These are phyloP conservation scores for Volvox africanus DNA, from an alignment of 139 green algal species.

Conservation along the genomic window DNA sequence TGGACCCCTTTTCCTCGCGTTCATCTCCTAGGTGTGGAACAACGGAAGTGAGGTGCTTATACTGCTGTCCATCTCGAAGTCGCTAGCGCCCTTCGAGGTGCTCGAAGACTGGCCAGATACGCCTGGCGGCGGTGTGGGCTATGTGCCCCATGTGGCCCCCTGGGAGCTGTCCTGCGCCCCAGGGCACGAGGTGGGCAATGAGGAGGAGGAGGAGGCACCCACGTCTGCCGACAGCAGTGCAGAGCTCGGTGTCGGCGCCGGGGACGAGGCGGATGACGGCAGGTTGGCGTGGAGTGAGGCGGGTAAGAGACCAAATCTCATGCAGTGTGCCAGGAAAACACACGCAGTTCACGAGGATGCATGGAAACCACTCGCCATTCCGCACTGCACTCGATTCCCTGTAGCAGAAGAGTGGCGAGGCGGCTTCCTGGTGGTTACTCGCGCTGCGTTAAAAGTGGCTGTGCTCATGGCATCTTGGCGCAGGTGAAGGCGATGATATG, in stretches of 20 bases:
- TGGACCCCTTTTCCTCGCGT: background rate
- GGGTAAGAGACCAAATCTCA: background rate
- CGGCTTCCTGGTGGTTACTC: background rate
- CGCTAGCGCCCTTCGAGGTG: background rate
- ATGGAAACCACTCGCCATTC: background rate
- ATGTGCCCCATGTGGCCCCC: background rate
- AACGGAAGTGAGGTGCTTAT: slow-evolving; percentile 18
- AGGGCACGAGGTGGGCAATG: background rate
- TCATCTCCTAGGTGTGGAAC: background rate
- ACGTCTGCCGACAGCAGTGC: background rate
- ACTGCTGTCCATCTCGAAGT: background rate
- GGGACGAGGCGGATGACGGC: background rate
- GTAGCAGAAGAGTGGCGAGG: background rate
- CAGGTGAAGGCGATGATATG: background rate
- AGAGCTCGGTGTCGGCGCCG: background rate
- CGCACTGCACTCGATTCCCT: background rate
- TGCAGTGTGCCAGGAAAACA: background rate
- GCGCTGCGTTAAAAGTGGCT: background rate
- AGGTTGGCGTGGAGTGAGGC: background rate
- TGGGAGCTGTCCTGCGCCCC: slow-evolving; percentile 12
- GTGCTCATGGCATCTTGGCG: background rate
- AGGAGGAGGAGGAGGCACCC: background rate
- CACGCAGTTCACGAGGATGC: background rate
- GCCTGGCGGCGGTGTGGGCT: background rate
- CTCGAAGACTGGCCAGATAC: slow-evolving; percentile 23